A percentile compares a stretch with the other conserved stretches of the same genome.
phyloP scores from a whole-genome alignment of 2,329 filamentous ascomycete genomes.

The Malbranchea zuffiana region DNA sequence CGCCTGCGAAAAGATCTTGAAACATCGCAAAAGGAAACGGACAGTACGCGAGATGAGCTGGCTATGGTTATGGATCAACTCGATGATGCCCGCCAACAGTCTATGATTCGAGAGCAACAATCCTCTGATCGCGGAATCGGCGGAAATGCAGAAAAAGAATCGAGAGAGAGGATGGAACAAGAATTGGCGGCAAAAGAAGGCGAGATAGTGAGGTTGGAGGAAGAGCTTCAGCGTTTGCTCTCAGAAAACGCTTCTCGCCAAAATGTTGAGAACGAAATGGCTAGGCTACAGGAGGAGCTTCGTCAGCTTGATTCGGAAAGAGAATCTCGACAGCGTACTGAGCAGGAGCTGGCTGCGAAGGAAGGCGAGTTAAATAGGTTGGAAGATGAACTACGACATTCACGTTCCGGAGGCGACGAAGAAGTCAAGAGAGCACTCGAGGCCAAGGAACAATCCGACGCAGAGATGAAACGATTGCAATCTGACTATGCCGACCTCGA shows the following conservation, averaged over 20 bases:
- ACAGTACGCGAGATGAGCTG: constrained; percentile 32
- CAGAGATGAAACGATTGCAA: constrained; percentile 33
- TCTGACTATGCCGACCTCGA: constrained; percentile 46
- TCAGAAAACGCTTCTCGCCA: constrained; percentile 19
- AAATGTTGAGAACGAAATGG: constrained; percentile 23
- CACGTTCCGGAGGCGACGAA: constrained; percentile 25
- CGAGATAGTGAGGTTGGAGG: constrained; percentile 17
- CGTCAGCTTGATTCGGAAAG: constrained; percentile 11
- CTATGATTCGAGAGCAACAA: constrained; percentile 26
- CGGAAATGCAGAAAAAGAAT: constrained; percentile 22
- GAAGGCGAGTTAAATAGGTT: constrained; percentile 16
- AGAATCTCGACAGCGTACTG: constrained; percentile 6
- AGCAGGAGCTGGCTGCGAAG: constrained; percentile 18
- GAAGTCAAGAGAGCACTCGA: constrained; percentile 22
- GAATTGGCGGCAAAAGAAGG: constrained; percentile 20
- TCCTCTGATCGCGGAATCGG: constrained; percentile 23
- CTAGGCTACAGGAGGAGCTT: constrained; percentile 18
- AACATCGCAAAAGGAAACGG: constrained; percentile 37
- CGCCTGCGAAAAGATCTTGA: constrained; percentile 56
- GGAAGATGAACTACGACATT: constrained; percentile 17
- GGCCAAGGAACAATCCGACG: constrained; percentile 25
- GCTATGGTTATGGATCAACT: constrained; percentile 35
- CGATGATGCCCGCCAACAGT: constrained; percentile 30
- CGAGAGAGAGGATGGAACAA: constrained; percentile 14
- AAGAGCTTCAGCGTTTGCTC: constrained; percentile 20